Percentiles rank a stretch among this genome's conserved stretches.
These are phyloP conservation scores for Ballota nigra DNA, from an alignment of 257 asterid species.

Conservation along the genomic window DNA sequence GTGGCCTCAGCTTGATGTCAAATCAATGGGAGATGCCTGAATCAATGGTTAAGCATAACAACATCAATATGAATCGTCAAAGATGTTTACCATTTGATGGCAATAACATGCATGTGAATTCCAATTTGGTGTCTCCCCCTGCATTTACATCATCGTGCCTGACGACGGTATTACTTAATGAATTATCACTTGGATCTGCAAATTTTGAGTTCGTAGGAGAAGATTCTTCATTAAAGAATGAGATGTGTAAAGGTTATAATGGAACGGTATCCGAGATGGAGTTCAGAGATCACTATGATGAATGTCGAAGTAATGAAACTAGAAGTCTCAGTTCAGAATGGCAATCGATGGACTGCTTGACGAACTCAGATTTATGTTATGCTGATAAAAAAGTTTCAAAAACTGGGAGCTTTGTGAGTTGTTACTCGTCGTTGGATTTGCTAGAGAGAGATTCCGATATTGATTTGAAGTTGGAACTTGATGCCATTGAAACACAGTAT, in stretches of 20 bases:
- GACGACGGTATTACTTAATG: constrained; percentile 2
- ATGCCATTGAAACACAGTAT: constrained; percentile 33
- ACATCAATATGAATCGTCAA: constrained; percentile 19
- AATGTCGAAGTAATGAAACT: constrained; percentile 32
- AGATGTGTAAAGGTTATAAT: constrained; percentile 27
- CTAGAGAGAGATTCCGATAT: constrained; percentile 19
- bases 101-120: constrained; percentile 16
- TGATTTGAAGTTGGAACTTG: constrained; percentile 30
- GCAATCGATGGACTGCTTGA: constrained; percentile 22
- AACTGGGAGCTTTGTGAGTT: constrained; percentile 30
- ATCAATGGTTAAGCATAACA: constrained; percentile 23
- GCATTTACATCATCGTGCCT: constrained; percentile 30
- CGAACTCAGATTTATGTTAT: constrained; percentile 16
- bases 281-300: constrained; percentile 33
- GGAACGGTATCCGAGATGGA: constrained; percentile 40
- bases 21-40: constrained; percentile 30
- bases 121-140: constrained; percentile 18
- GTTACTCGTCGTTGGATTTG: constrained; percentile 30
- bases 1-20: constrained; percentile 22
- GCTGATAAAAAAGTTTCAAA: constrained; percentile 22
- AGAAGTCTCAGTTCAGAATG: constrained; percentile 27
- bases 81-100: constrained; percentile 18
- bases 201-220: constrained; percentile 36
- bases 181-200: constrained; percentile 44
- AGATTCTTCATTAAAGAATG: constrained; percentile 28